Conservation (phyloP, 164 flowering plant species). For the Chimonanthus praecox region DNA sequence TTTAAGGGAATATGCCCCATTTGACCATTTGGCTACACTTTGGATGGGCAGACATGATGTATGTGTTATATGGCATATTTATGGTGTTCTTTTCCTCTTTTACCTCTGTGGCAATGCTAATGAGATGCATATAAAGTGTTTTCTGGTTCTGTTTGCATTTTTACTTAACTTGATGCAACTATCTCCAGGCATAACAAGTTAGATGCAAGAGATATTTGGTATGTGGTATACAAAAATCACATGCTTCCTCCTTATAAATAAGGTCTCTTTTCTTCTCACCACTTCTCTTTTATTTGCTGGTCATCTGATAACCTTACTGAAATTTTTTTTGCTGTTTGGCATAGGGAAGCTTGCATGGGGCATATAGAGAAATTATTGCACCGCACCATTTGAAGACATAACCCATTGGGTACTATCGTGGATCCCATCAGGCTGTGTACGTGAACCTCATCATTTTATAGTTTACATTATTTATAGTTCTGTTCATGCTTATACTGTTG, state of each 20-base stretch:
- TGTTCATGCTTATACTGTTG: too few species aligned
- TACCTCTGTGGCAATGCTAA: neutral
- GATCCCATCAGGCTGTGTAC: too few species aligned
- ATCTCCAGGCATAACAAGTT: slow-evolving; percentile 1
- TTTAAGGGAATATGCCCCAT: neutral
- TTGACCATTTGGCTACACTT: neutral
- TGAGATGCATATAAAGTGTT: neutral
- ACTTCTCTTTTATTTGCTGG: neutral
- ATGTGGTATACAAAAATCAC: neutral
- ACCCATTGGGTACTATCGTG: too few species aligned
- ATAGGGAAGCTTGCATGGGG: neutral
- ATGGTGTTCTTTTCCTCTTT: neutral
- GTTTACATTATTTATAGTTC: too few species aligned
- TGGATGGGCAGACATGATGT: too few species aligned
- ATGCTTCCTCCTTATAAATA: neutral
- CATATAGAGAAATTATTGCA: too few species aligned
- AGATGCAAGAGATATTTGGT: neutral
- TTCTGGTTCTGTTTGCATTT: neutral
- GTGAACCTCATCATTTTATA: too few species aligned
- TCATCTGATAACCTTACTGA: neutral
- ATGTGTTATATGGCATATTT: too few species aligned
- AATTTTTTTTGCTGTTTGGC: neutral
- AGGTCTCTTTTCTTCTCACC: neutral
- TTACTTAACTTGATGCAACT: neutral
- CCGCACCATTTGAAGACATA: too few species aligned